A percentile compares a stretch with the other conserved stretches of the same genome.
These are phyloP conservation scores for Venturia pyrina DNA, from an alignment of 2,329 filamentous ascomycete genomes.

Conservation along the genomic window DNA sequence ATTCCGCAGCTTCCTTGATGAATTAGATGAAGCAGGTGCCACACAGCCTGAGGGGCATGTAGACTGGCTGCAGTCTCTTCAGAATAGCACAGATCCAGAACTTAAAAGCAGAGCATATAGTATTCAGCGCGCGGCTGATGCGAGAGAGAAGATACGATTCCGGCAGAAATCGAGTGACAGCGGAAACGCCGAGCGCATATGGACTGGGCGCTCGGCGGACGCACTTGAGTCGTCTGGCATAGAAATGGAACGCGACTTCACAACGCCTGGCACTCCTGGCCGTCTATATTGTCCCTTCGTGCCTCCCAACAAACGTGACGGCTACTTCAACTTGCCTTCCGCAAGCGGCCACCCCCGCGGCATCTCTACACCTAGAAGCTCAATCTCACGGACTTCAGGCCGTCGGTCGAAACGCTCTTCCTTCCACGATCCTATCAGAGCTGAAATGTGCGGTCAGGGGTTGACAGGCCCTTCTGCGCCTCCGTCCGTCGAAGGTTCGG, in stretches of 20 bases:
- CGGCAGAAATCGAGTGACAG: slow-evolving; percentile 15
- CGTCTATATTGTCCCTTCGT: slow-evolving; percentile 74
- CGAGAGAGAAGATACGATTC: slow-evolving; percentile 21
- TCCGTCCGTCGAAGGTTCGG: slow-evolving; percentile 34
- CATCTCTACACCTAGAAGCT: slow-evolving; percentile 32
- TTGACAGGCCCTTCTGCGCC: slow-evolving; percentile 34
- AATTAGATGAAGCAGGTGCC: slow-evolving; percentile 26
- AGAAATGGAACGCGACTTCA: slow-evolving; percentile 76
- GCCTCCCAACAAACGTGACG: slow-evolving; percentile 9
- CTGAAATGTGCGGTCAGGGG: slow-evolving; percentile 25
- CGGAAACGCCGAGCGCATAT: slow-evolving; percentile 27
- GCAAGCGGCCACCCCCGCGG: slow-evolving; percentile 36
- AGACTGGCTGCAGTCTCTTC: slow-evolving; percentile 27
- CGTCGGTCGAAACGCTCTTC: slow-evolving; percentile 30
- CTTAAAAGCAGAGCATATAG: slow-evolving; percentile 23
- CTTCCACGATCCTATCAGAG: slow-evolving; percentile 32
- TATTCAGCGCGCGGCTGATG: slow-evolving; percentile 26
- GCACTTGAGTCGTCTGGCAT: slow-evolving; percentile 27
- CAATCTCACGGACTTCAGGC: slow-evolving; percentile 27
- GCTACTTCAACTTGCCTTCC: slow-evolving; percentile 25
- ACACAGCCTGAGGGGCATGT: slow-evolving; percentile 16
- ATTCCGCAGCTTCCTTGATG: slow-evolving; percentile 28
- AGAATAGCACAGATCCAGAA: slow-evolving; percentile 25
- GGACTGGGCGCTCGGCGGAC: slow-evolving; percentile 31
- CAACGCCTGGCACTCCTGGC: slow-evolving; percentile 71